These are phyloP conservation scores for Pleurotus tuber-regium DNA, from an alignment of 768 basidiomycete genomes.

Conservation along the genomic window DNA sequence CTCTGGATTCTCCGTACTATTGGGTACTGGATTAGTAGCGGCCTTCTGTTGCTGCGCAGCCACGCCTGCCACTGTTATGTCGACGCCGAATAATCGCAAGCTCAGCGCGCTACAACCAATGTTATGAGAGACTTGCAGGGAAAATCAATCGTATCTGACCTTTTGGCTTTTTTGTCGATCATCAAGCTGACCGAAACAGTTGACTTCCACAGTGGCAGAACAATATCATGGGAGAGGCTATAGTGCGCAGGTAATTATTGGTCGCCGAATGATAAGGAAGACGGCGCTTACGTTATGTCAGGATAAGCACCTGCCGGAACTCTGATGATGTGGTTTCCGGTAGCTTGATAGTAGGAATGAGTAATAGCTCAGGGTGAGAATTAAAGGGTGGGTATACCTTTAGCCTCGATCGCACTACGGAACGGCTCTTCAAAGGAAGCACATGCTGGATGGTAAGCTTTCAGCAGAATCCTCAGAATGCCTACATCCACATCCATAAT, in stretches of 20 bases:
- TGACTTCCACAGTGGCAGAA: slow-evolving; percentile 97
- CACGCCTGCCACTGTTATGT: slow-evolving; percentile 57
- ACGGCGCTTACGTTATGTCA: slow-evolving; percentile 49
- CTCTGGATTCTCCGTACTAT: too few relatives aligned
- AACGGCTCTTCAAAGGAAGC: slow-evolving; percentile 63
- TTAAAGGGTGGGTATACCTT: slow-evolving; percentile 41
- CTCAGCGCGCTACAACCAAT: slow-evolving; percentile 68
- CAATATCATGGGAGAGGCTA: slow-evolving; percentile 74
- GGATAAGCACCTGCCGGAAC: slow-evolving; percentile 56
- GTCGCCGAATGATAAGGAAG: background rate
- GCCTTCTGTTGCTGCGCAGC: slow-evolving; percentile 26
- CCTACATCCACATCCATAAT: slow-evolving; percentile 59
- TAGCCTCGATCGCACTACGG: slow-evolving; percentile 44
- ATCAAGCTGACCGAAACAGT: slow-evolving; percentile 84
- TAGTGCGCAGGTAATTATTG: slow-evolving; percentile 8
- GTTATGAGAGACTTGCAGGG: background rate
- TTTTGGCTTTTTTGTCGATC: slow-evolving; percentile 97
- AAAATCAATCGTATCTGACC: slow-evolving; percentile 51
- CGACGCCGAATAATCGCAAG: slow-evolving; percentile 78
- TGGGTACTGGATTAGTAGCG: too few relatives aligned
- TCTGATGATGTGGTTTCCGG: slow-evolving; percentile 72
- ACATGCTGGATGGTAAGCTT: slow-evolving; percentile 78
- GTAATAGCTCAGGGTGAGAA: background rate
- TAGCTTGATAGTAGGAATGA: slow-evolving; percentile 36
- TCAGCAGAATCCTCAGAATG: slow-evolving; percentile 64